Evolutionary conservation across 352 stramenopile species (phyloP).

Genomic region (Globisporangium nunn): DNA sequence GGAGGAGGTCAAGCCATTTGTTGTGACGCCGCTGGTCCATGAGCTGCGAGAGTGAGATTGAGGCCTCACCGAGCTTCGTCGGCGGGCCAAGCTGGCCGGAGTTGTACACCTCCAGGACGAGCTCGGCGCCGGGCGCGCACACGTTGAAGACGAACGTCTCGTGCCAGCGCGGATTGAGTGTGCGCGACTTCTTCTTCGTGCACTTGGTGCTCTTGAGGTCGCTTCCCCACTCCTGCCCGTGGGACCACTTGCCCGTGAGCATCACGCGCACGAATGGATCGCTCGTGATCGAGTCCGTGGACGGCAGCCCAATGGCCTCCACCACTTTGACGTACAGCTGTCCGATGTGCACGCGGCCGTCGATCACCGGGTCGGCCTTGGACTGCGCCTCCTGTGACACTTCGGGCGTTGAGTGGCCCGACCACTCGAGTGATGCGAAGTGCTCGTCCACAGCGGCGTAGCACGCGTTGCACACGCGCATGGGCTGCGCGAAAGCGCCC

Average conservation of each 20-base stretch:
- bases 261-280: conserved; percentile 82
- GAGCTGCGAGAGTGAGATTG: conserved; percentile 64
- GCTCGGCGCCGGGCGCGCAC: conserved; percentile 69
- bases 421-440: conserved; percentile 82
- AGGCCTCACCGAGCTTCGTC: conserved; percentile 76
- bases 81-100: conserved; percentile 76
- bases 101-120: conserved; percentile 84
- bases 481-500: conserved; percentile 29
- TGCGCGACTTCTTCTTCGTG: conserved; percentile 84
- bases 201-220: conserved; percentile 78
- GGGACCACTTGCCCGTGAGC: conserved; percentile 80
- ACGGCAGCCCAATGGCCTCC: conserved; percentile 76
- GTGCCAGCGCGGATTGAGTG: conserved; percentile 81
- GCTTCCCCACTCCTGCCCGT: conserved; percentile 77
- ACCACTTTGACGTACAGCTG: conserved; percentile 86
- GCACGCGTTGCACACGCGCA: conserved; percentile 84
- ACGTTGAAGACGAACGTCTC: conserved; percentile 88
- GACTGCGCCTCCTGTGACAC: conserved; percentile 37
- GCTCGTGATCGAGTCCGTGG: conserved; percentile 84
- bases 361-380: conserved; percentile 71
- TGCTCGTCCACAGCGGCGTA: conserved; percentile 81
- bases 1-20: conserved; percentile 79
- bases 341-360: conserved; percentile 76
- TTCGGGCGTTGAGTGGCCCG: conserved; percentile 61
- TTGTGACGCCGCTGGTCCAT: conserved; percentile 85